phyloP scores from a whole-genome alignment of 2,329 filamentous ascomycete genomes.

The Bipolaris cookei region DNA sequence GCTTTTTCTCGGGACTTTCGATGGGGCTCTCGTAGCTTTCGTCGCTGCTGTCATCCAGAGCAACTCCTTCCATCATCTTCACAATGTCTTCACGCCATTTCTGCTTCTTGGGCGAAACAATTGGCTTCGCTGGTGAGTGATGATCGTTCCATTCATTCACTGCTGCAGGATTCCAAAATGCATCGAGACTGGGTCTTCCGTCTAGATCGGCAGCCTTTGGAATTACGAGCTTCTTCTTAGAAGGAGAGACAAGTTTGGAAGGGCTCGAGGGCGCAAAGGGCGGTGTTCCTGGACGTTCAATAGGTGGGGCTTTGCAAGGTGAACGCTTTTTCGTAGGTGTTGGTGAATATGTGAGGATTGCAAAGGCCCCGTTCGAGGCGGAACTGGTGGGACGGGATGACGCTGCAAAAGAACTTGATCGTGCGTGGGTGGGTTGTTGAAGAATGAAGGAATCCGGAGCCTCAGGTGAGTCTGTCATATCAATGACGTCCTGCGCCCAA shows the following conservation, averaged over 20 bases:
- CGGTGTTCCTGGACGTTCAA: constrained; percentile 42
- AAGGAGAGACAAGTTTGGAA: constrained; percentile 46
- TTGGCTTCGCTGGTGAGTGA: constrained; percentile 45
- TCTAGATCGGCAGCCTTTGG: constrained; percentile 36
- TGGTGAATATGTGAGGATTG: constrained; percentile 45
- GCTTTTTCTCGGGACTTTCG: constrained; percentile 30
- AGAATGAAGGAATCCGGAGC: constrained; percentile 28
- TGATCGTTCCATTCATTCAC: constrained; percentile 48
- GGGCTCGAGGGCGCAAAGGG: constrained; percentile 36
- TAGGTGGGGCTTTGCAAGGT: constrained; percentile 43
- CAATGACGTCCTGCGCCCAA: constrained; percentile 43
- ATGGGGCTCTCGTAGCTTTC: constrained; percentile 29
- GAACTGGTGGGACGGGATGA: constrained; percentile 42
- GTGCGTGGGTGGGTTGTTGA: constrained; percentile 26
- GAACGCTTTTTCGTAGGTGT: constrained; percentile 44
- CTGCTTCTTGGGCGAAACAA: constrained; percentile 46
- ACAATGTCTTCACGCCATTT: constrained; percentile 41
- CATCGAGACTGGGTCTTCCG: constrained; percentile 45
- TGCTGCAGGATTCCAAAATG: constrained; percentile 47
- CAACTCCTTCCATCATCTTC: constrained; percentile 35
- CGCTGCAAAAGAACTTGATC: constrained; percentile 33
- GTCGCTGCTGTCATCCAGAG: constrained; percentile 35
- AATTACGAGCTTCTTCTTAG: constrained; percentile 43
- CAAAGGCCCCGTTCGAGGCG: constrained; percentile 30
- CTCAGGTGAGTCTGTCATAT: constrained; percentile 40